Evolutionary conservation across 495 filamentous ascomycete genomes (phyloP), one percentile per base, ranked within the genome.

Genomic region (Tuber magnatum): DNA sequence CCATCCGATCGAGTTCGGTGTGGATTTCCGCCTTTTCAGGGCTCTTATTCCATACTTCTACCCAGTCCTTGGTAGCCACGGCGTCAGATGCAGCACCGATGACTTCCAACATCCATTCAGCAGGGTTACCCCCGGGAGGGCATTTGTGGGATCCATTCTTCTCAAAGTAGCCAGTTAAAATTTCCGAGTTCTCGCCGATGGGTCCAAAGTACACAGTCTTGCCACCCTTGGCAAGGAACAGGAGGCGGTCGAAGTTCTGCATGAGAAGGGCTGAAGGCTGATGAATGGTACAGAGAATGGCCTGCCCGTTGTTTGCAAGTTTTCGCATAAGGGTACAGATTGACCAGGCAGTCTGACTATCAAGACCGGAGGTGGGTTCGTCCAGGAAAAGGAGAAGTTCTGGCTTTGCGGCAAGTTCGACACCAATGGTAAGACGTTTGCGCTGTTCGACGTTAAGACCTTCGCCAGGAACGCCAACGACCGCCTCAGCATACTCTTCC

Each of bases 31-130:
- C 81, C 80, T 90, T 90, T 84, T 97, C 94, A 40, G 88, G 84
- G 78, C 90, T 92, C 18, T 92, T 87, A 42, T 90, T 89, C 94
- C 94, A 98, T 22, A 90, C 86, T 71, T 91, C 83, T 80, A 89
- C 88, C 94, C 94, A 98, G 83, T 98, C 93, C 73, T 91, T 88
- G 46, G 92, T 88, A 32, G 89, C 90, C 73, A 86, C 82, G 32
- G 79, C 90, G 39, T 92, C 93, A n/a, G 94, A 94, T 1, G 94
- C 94, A 40, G 93, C 93, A 76, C 94, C 94, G 80, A 94, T 97
- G 70, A 93, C 91, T 81, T 97, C 93, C 48, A 98, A 86, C 92
- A 98, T 97, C 92, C 92, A 97, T 84, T 98, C 94, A 32, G 94
- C 94, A 80, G 83, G 85, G 84, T 92, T 97, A n/a, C 92, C 91